Evolutionary conservation across 805 yeast genomes (phyloP).

Genomic region (Ogataea neopini): DNA sequence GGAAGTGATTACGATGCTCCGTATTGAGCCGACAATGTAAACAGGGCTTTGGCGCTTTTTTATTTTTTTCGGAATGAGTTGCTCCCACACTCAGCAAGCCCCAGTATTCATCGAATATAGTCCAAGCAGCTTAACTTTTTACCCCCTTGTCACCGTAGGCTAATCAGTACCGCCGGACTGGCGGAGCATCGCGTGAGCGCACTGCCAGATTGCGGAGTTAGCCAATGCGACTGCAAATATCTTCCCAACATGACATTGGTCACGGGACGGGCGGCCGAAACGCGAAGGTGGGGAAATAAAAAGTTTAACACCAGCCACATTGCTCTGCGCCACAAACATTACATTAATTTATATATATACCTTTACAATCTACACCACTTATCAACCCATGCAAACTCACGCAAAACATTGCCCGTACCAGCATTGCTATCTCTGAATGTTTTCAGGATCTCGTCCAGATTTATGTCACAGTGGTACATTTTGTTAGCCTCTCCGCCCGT

Average conservation of each 20-base stretch:
- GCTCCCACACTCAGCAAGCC: neutral
- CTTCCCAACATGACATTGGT: neutral
- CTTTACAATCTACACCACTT: conserved; percentile 31
- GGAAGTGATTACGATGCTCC: neutral
- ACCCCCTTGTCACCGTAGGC: conserved; percentile 3
- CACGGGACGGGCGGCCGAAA: conserved; percentile 8
- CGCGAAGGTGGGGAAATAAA: neutral
- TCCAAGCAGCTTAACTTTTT: neutral
- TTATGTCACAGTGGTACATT: conserved; percentile 52
- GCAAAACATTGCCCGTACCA: neutral
- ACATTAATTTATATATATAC: conserved; percentile 2
- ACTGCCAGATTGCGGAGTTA: conserved; percentile 6
- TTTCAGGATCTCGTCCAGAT: conserved; percentile 49
- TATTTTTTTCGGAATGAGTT: neutral
- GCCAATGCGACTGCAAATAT: conserved; percentile 5
- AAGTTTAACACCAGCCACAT: neutral
- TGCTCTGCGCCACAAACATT: neutral
- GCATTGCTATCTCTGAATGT: conserved; percentile 11
- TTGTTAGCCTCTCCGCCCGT: conserved; percentile 43
- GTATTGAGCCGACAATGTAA: neutral
- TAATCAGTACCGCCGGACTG: neutral
- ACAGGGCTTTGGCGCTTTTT: neutral
- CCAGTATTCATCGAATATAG: neutral
- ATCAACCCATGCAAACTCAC: conserved; percentile 20
- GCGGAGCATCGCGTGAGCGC: conserved; percentile 2